Base-by-base conservation (phyloP, 2,329 filamentous ascomycete genomes). In the Calycina marina region DNA sequence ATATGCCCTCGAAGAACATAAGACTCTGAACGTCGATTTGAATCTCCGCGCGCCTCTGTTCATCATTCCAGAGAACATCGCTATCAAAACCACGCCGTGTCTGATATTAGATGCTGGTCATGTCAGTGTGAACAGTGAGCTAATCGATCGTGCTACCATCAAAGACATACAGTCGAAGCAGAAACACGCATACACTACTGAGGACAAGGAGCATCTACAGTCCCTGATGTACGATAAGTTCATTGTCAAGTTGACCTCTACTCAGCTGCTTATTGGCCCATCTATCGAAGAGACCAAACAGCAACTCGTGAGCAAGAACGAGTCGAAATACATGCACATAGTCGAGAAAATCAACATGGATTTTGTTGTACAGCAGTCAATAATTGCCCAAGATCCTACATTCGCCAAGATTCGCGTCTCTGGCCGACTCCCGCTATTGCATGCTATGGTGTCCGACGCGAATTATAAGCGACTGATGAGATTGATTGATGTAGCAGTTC, bases 381-480 rank as follows among this genome's bases (percentile, higher is more conserved):
- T 99, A 44, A 63, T 98, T n/a, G 90, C 90, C 0, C 94, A 94
- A 52, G 84, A 84, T 1, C 80, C 88, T 0, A 92, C 94, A 41
- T 62, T 99, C 30, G 92, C 90, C 10, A 90, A 90, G 48, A 77
- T 94, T 44, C 79, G 83, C 39, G 73, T 99, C 18, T 92, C 85
- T 1, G 90, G 90, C 2, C 84, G 92, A 46, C 64, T 99, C 32
- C 90, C 92, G 1, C 76, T 96, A 32, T 65, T 99, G 1, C 88
- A 96, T 53, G 90, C 82, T 8, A 82, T 81, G 0, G 77, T 92
- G 22, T 96, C 90, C 0, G 92, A 99, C 48, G 75, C 75, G 22
- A 98, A 98, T 54, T 98, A 98, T 62, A 98, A 96, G 60, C 86
- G 74, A 28, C 56, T 98, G 38, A 98, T 99, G 90, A 86, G 76